A percentile compares a stretch with the other conserved stretches of the same genome.
Conservation (phyloP, 2,329 filamentous ascomycete genomes). For the Colletotrichum tropicicola region DNA sequence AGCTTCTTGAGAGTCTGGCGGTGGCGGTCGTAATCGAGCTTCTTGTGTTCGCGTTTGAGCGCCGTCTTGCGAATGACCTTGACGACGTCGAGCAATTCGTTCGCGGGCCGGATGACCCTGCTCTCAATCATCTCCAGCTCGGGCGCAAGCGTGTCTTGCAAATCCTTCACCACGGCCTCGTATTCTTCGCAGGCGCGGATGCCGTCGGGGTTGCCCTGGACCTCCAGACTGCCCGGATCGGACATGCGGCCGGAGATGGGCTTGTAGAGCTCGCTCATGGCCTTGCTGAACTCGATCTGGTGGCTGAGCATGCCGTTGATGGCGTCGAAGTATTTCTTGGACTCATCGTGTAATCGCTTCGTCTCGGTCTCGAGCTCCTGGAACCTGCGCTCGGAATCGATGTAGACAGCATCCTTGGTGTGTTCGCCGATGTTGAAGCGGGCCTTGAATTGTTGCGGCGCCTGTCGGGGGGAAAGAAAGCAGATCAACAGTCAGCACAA, state of each 20-base stretch:
- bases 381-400: slow-evolving; percentile 93
- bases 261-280: slow-evolving; percentile 96
- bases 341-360: slow-evolving; percentile 96
- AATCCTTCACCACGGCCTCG: slow-evolving; percentile 86
- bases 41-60: slow-evolving; percentile 94
- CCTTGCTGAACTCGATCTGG: slow-evolving; percentile 98
- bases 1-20: slow-evolving; percentile 87
- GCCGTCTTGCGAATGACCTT: slow-evolving; percentile 92
- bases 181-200: slow-evolving; percentile 98
- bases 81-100: slow-evolving; percentile 93
- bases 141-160: slow-evolving; percentile 87
- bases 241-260: slow-evolving; percentile 96
- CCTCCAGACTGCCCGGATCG: slow-evolving; percentile 83
- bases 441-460: slow-evolving; percentile 90
- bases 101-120: slow-evolving; percentile 89
- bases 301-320: slow-evolving; percentile 98
- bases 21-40: slow-evolving; percentile 94
- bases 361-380: slow-evolving; percentile 94
- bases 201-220: slow-evolving; percentile 90
- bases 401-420: slow-evolving; percentile 94
- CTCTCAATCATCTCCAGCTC: slow-evolving; percentile 98
- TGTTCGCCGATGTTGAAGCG: slow-evolving; percentile 96
- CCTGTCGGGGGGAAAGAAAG: slow-evolving; percentile 52
- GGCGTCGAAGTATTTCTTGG: slow-evolving; percentile 95
- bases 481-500: slow-evolving; percentile 4